Conservation (phyloP, 371 early-diverging fungal species). For the Rhizopus sp. region DNA sequence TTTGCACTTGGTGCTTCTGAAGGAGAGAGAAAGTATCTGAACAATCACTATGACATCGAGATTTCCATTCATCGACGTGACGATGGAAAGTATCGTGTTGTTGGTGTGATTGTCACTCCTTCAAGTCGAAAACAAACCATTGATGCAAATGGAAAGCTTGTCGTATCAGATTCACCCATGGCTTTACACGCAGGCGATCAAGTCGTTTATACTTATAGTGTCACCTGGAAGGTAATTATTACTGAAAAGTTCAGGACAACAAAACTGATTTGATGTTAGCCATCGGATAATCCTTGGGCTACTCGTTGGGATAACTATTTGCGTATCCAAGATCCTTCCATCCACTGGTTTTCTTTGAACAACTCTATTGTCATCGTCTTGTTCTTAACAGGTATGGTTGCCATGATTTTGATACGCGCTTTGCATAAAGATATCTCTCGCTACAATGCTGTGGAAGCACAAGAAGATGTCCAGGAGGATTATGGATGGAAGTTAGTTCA, state of each 20-base stretch:
- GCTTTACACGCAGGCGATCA: constrained; percentile 40
- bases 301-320: constrained; percentile 96
- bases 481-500: constrained; percentile 95
- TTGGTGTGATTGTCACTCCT: constrained; percentile 84
- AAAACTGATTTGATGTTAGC: constrained; percentile 22
- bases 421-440: constrained; percentile 85
- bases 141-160: constrained; percentile 34
- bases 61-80: constrained; percentile 79
- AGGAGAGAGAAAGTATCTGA: constrained; percentile 9
- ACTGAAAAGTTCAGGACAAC: not conserved
- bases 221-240: constrained; percentile 73
- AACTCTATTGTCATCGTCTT: constrained; percentile 85
- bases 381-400: constrained; percentile 88
- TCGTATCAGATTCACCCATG: constrained; percentile 48
- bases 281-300: constrained; percentile 79
- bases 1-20: constrained; percentile 66
- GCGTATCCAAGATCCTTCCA: constrained; percentile 81
- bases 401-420: constrained; percentile 83
- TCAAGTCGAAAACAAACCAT: constrained; percentile 48
- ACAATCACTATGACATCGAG: constrained; percentile 91
- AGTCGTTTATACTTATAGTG: constrained; percentile 85
- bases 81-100: constrained; percentile 74
- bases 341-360: constrained; percentile 79
- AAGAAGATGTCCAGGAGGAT: constrained; percentile 88
- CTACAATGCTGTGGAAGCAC: constrained; percentile 73